phyloP scores from a whole-genome alignment of 2,329 filamentous ascomycete species.

The Microsporum canis region DNA sequence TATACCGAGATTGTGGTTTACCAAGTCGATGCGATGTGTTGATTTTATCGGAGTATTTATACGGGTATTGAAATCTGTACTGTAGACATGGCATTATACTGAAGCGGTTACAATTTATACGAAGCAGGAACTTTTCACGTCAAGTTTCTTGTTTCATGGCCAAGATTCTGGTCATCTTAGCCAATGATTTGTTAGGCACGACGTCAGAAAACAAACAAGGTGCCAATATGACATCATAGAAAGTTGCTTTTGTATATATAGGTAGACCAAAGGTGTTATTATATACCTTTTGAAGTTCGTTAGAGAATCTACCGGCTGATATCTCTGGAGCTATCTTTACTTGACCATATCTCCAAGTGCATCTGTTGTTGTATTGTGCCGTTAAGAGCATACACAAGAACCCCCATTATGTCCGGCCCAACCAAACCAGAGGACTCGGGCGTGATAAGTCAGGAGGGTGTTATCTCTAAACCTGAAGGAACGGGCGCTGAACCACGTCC shows the following conservation, averaged over 20 bases:
- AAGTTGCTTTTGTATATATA: not conserved
- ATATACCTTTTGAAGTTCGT: not conserved
- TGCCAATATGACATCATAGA: not conserved
- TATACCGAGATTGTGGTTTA: too few species aligned
- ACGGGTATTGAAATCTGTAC: not conserved
- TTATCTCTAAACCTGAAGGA: not conserved
- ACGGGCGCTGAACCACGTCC: not conserved
- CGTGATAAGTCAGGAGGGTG: not conserved
- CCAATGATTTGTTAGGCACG: not conserved
- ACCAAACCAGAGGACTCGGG: not conserved
- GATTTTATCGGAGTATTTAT: too few species aligned
- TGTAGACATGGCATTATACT: too few species aligned
- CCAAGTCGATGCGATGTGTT: too few species aligned
- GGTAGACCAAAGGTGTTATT: not conserved
- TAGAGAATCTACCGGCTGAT: too few species aligned
- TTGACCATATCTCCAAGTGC: not conserved
- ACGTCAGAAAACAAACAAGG: not conserved
- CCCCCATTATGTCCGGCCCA: not conserved
- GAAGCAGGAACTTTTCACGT: not conserved
- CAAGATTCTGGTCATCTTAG: not conserved
- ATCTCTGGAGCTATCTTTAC: not conserved
- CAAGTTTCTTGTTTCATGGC: not conserved
- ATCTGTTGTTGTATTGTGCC: not conserved
- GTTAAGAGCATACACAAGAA: not conserved
- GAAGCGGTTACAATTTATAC: too few species aligned